Evolutionary conservation across 2,329 filamentous ascomycete species (phyloP).

Genomic region (Cladosporium cucumerinum): DNA sequence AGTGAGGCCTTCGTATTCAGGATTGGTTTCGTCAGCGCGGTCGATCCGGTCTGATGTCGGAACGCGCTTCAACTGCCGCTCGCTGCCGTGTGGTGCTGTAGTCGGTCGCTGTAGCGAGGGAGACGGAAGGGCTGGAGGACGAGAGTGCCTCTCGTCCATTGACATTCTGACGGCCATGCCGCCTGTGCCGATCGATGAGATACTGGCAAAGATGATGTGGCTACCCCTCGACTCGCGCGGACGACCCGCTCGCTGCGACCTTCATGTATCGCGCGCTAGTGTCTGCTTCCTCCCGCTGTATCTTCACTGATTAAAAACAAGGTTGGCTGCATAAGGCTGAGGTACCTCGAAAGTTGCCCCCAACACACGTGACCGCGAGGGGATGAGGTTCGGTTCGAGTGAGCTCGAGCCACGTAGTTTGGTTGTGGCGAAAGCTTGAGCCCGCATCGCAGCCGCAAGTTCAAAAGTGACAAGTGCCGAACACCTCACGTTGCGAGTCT

Average conservation of each 20-base stretch:
- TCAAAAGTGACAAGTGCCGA: slow-evolving; percentile 10
- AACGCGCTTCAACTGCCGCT: slow-evolving; percentile 7
- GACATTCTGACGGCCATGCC: slow-evolving; percentile 21
- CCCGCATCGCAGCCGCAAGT: background rate
- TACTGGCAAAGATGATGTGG: background rate
- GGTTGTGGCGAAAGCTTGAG: slow-evolving; percentile 2
- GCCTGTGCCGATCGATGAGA: background rate
- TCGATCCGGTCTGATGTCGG: slow-evolving; percentile 8
- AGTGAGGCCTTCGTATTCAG: slow-evolving; percentile 27
- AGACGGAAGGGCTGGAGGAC: slow-evolving; percentile 13
- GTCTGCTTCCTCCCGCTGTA: background rate
- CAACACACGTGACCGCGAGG: background rate
- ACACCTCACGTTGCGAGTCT: background rate
- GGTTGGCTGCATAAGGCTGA: background rate
- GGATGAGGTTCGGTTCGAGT: background rate
- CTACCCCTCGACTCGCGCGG: background rate
- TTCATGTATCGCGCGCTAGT: background rate
- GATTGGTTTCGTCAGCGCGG: background rate
- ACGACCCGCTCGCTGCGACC: background rate
- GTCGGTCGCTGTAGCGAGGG: slow-evolving; percentile 18
- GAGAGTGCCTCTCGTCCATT: slow-evolving; percentile 18
- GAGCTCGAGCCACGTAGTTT: slow-evolving; percentile 7
- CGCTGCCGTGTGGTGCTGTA: slow-evolving; percentile 20
- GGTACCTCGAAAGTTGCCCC: background rate
- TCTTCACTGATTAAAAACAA: background rate